These are phyloP conservation scores for Glonium stellatum DNA, from an alignment of 495 filamentous ascomycete genomes.

Conservation along the genomic window DNA sequence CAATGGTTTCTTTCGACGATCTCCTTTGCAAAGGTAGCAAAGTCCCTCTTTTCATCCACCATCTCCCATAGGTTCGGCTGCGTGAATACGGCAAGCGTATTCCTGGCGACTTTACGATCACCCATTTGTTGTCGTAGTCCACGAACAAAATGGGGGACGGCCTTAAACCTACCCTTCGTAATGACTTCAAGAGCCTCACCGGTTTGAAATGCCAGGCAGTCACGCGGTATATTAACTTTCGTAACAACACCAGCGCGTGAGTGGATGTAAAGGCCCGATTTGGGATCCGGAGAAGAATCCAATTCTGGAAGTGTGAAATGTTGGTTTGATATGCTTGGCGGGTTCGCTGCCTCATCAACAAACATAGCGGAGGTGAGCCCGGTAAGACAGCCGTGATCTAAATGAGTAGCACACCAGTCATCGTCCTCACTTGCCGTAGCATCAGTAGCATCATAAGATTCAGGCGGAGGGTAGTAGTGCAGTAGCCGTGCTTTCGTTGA, in stretches of 20 bases:
- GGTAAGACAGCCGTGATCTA: constrained; percentile 89
- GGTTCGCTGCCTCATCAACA: constrained; percentile 61
- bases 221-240: constrained; percentile 81
- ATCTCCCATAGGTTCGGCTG: constrained; percentile 88
- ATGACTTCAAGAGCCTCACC: constrained; percentile 87
- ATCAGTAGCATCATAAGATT: constrained; percentile 18
- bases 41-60: constrained; percentile 68
- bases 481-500: constrained; percentile 88
- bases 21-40: constrained; percentile 81
- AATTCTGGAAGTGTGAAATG: constrained; percentile 59
- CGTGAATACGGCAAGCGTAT: constrained; percentile 94
- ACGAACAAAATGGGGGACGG: constrained; percentile 93
- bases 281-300: constrained; percentile 63
- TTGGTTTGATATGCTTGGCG: constrained; percentile 37
- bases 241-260: constrained; percentile 69
- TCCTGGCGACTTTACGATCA: constrained; percentile 59
- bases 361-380: constrained; percentile 96
- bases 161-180: constrained; percentile 79
- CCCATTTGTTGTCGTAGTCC: constrained; percentile 48
- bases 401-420: constrained; percentile 93
- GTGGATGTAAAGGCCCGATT: constrained; percentile 84
- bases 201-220: constrained; percentile 93
- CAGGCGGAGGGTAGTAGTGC: constrained; percentile 77
- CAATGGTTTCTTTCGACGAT: constrained; percentile 67
- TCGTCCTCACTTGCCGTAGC: constrained; percentile 40